These are phyloP conservation scores for Anisodus acutangulus DNA, from an alignment of 257 asterid genomes.

Conservation along the genomic window DNA sequence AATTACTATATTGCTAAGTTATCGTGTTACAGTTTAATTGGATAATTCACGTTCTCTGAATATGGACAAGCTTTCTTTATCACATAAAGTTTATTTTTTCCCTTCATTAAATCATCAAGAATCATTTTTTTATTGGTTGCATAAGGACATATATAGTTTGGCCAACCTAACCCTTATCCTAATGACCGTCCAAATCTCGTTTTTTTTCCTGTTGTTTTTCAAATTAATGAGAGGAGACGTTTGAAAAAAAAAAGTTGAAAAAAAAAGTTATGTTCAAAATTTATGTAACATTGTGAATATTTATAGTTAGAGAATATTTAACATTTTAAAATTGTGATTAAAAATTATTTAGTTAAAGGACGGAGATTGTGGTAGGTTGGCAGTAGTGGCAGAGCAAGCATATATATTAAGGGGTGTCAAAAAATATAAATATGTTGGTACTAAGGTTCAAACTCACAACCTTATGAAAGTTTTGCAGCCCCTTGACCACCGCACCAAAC, in stretches of 20 bases:
- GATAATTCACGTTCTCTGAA: neutral
- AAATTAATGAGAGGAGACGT: neutral
- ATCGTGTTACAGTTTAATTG: constrained; percentile 3
- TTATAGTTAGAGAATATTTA: neutral
- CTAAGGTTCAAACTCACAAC: too few species aligned
- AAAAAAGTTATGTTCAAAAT: too few species aligned
- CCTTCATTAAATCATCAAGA: neutral
- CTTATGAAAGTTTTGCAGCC: too few species aligned
- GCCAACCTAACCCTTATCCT: constrained; percentile 25
- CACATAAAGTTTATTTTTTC: neutral
- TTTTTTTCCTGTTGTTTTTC: neutral
- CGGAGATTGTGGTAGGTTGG: too few species aligned
- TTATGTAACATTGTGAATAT: neutral
- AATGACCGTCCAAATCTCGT: constrained; percentile 7
- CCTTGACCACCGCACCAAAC: too few species aligned
- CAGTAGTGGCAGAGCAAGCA: too few species aligned
- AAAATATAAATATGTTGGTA: too few species aligned
- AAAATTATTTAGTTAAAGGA: too few species aligned
- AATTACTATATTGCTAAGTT: neutral
- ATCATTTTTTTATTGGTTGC: constrained; percentile 4
- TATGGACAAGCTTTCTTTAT: constrained; percentile 17
- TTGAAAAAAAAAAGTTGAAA: too few species aligned
- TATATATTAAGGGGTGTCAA: too few species aligned
- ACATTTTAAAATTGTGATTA: too few species aligned
- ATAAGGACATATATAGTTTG: neutral